phyloP scores from a whole-genome alignment of 75 land plant genomes.

The Adiantum capillusveneris region DNA sequence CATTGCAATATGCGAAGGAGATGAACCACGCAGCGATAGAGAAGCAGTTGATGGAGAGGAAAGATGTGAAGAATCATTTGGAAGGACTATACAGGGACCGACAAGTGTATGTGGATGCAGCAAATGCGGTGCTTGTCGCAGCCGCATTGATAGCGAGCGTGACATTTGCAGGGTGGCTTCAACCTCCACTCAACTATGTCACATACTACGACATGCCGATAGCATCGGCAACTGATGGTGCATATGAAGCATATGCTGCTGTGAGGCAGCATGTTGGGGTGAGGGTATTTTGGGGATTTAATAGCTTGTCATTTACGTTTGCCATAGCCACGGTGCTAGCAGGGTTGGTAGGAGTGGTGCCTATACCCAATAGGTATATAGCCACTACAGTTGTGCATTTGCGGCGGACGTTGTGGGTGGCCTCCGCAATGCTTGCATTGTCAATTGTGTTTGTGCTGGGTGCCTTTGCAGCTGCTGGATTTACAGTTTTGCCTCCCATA shows the following conservation, averaged over 20 bases:
- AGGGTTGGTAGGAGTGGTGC: constrained; percentile 14
- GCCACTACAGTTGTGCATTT: constrained; percentile 12
- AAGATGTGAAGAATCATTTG: background rate
- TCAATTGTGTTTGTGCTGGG: constrained; percentile 14
- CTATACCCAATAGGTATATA: constrained; percentile 17
- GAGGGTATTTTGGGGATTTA: constrained; percentile 16
- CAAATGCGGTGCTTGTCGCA: constrained; percentile 16
- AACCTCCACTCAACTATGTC: constrained; percentile 7
- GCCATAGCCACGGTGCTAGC: constrained; percentile 16
- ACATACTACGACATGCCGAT: background rate
- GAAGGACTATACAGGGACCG: constrained; percentile 10
- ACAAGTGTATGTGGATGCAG: constrained; percentile 16
- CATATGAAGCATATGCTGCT: constrained; percentile 4
- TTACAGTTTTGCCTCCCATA: constrained; percentile 12
- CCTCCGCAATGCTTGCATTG: constrained; percentile 12
- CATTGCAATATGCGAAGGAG: background rate
- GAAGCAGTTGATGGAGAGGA: background rate
- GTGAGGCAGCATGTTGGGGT: background rate
- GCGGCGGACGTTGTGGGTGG: background rate
- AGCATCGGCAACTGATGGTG: constrained; percentile 1
- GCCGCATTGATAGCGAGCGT: constrained; percentile 21
- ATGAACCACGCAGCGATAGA: background rate
- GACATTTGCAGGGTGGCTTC: constrained; percentile 14
- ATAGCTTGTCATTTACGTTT: constrained; percentile 27
- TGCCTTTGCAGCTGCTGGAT: constrained; percentile 30